These are phyloP conservation scores for Multifurca ochricompacta DNA, from an alignment of 768 basidiomycete genomes.

Conservation along the genomic window DNA sequence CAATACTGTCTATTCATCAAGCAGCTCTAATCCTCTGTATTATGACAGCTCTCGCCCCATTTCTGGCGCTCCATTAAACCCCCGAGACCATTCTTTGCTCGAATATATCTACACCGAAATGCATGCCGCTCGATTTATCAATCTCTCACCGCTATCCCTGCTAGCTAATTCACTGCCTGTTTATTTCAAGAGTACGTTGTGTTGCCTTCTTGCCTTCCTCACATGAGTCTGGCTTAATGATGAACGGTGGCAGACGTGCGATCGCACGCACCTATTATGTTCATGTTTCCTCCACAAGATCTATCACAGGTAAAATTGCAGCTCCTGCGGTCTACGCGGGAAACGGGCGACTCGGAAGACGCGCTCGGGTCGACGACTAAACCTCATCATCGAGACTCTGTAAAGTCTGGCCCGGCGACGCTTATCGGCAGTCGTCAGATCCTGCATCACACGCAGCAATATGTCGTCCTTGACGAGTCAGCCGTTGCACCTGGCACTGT, in stretches of 20 bases:
- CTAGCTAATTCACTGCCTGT: slow-evolving; percentile 48
- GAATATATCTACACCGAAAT: slow-evolving; percentile 60
- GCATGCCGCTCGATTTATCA: slow-evolving; percentile 63
- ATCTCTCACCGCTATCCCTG: slow-evolving; percentile 53
- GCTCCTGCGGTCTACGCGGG: neutral
- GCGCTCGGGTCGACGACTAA: neutral
- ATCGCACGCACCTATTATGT: slow-evolving; percentile 54
- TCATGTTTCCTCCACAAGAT: slow-evolving; percentile 47
- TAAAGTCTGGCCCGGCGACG: neutral
- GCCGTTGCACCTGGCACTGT: slow-evolving; percentile 35
- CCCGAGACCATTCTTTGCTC: slow-evolving; percentile 58
- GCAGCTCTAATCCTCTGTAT: neutral
- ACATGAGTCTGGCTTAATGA: neutral
- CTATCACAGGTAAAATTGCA: neutral
- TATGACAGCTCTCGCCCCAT: neutral
- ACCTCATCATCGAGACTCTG: neutral
- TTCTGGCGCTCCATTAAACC: slow-evolving; percentile 32
- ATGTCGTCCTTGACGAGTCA: slow-evolving; percentile 38
- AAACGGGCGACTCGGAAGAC: neutral
- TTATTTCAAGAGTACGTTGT: slow-evolving; percentile 51
- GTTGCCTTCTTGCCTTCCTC: neutral
- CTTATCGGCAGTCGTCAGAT: slow-evolving; percentile 9
- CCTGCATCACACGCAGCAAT: slow-evolving; percentile 31
- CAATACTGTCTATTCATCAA: neutral
- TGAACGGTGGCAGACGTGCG: slow-evolving; percentile 44